Evolutionary conservation across 1,139 yeast species (phyloP), one percentile per base, ranked within the genome.

Genomic region (Sugiyamaella castrensis): DNA sequence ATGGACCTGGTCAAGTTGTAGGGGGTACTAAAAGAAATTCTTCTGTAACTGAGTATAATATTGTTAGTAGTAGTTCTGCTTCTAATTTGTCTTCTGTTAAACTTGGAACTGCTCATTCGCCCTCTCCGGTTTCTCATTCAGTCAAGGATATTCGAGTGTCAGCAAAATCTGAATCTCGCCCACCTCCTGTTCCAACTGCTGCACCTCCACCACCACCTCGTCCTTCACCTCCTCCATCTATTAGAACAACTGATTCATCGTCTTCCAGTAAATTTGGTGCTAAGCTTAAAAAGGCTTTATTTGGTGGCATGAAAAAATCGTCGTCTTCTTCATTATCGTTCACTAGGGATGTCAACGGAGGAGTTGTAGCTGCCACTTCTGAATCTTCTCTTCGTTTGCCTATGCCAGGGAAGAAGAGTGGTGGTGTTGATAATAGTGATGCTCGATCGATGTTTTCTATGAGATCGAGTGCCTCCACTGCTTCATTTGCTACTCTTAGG

Each of bases 401-500:
- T 15, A n/a, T 27, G 29, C 46, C 46, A 6, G 43, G 43, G 3
- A 28, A 28, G 26, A 42, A 36, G 39, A 30, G 37, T 11, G 24
- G 5, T 19, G 24, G 5, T 5, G 35, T 42, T 24, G 58, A 54
- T 47, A 49, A 43, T 15, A 43, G 52, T 12, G 66, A 61, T 39
- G 49, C 57, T 2, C 42, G 47, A 2, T 60, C 64, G 2, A 44
- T 61, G 34, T 54, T 53, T 32, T 60, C 64, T 4, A 48, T 58
- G 38, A 52, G 53, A 37, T 61, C 65, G 1, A 57, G 54, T 13
- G 50, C 64, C 8, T 61, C 66, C 10, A 55, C 59, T 6, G 53
- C 63, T 8, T 63, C 67, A 10, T 59, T 61, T 53, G 59, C 64
- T 2, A 61, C 65, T n/a, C 47, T 63, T 31, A 51, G 50, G 16